Evolutionary conservation across 768 basidiomycete species (phyloP).

Genomic region (Baorangia bicolor): DNA sequence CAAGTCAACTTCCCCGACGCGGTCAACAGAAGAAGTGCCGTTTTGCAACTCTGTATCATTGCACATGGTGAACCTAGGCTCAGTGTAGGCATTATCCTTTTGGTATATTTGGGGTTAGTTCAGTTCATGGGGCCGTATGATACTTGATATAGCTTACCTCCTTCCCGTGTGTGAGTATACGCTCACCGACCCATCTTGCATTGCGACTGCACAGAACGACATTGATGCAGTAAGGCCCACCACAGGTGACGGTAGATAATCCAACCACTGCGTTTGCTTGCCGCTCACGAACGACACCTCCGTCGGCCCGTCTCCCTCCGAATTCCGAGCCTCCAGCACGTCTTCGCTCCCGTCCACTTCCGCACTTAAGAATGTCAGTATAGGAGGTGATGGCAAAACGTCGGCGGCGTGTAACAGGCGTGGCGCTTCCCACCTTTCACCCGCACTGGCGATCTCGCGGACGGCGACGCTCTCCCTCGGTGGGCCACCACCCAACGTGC

Average conservation of each 20-base stretch:
- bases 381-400: too few relatives aligned
- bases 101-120: not conserved
- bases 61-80: constrained; percentile 69
- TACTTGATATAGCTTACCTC: constrained; percentile 51
- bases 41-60: constrained; percentile 63
- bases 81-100: constrained; percentile 75
- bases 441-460: constrained; percentile 48
- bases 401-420: constrained; percentile 20
- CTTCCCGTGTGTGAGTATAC: constrained; percentile 85
- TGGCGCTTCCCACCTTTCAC: constrained; percentile 14
- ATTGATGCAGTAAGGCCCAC: constrained; percentile 62
- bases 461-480: constrained; percentile 47
- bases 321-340: constrained; percentile 75
- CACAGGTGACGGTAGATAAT: constrained; percentile 67
- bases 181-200: constrained; percentile 75
- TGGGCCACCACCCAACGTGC: constrained; percentile 72
- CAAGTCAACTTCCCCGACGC: constrained; percentile 66
- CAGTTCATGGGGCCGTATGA: too few relatives aligned
- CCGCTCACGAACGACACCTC: too few relatives aligned
- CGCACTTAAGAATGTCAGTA: too few relatives aligned
- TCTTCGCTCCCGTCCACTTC: constrained; percentile 67
- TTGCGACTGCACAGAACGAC: constrained; percentile 70
- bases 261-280: too few relatives aligned
- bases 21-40: constrained; percentile 71
- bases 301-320: too few relatives aligned